phyloP scores from a whole-genome alignment of 2,329 filamentous ascomycete species.

The Beauveria caledonica region DNA sequence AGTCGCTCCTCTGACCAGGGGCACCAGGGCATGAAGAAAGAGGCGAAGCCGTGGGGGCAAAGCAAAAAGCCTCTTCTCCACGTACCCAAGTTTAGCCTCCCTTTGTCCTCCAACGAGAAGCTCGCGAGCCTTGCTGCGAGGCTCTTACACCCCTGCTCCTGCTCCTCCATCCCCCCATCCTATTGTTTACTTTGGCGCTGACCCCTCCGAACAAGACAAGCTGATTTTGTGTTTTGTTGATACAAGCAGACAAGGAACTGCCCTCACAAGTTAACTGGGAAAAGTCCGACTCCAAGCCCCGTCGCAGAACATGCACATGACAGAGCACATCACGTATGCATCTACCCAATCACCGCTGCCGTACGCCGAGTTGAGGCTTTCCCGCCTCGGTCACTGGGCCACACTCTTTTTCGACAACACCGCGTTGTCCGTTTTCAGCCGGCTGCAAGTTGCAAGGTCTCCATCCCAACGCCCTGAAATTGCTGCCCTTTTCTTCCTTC shows the following conservation, averaged over 20 bases:
- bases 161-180: neutral
- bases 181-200: conserved; percentile 13
- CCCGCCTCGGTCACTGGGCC: neutral
- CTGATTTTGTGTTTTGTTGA: too few species aligned
- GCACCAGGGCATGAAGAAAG: neutral
- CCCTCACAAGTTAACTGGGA: too few species aligned
- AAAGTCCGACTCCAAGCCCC: neutral
- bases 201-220: conserved; percentile 1
- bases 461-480: conserved; percentile 6
- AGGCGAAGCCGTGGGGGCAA: conserved; percentile 10
- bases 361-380: neutral
- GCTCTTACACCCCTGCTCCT: neutral
- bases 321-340: conserved; percentile 3
- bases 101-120: conserved; percentile 5
- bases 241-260: too few species aligned
- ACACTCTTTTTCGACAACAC: neutral
- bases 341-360: conserved; percentile 2
- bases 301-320: conserved; percentile 7
- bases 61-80: conserved; percentile 10
- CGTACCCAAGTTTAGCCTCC: conserved; percentile 5
- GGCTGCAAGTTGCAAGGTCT: neutral
- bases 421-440: conserved; percentile 6
- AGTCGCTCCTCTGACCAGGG: neutral
- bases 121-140: conserved; percentile 4
- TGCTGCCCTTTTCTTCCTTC: neutral